Evolutionary conservation across 495 filamentous ascomycete species (phyloP), one percentile per base, ranked within the genome.

Genomic region (Hyphodiscus hymeniophilus): DNA sequence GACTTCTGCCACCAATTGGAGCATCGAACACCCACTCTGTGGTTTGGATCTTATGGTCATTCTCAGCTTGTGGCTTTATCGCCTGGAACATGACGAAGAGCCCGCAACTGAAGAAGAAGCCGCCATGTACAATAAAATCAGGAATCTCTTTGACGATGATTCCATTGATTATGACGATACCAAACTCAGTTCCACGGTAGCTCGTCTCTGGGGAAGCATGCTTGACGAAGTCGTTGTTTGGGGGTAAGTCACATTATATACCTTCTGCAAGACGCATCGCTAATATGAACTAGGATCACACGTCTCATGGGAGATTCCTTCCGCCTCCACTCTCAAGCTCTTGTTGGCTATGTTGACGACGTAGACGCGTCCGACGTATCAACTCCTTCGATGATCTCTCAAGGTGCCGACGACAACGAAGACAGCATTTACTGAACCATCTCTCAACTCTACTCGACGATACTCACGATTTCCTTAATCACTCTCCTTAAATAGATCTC

Each of bases 31-130:
- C 63, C 92, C 94, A 24, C 81, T 98, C 32, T 95, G 89, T 62
- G 94, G 89, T 54, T 76, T 98, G 68, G 92, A 98, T 66, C 76
- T 98, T 60, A 96, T 98, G 83, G 91, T 98, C 70, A 95, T 96
- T 57, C 86, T 98, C 59, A 95, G 85, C 63, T 73, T 98, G 56
- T 98, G 92, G 92, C 81, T 98, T 60, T 96, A 94, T 72, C 86
- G 87, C 68, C 82, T 98, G 72, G 92, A 98, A 86, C 89, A 96
- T 73, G 92, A 98, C 75, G 87, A 94, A 56, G 94, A 97, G 69
- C 81, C 84, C 10, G 88, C 89, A 16, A 90, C 80, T 28, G 87
- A 90, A 61, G 91, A 95, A 55, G 92, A 98, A 65, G 60, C 88
- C 65, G 78, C 74, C 63, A 94, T 97, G 83, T 95, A 97, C 69